A percentile compares a stretch with the other conserved stretches of the same genome.
phyloP scores from a whole-genome alignment of 2,329 filamentous ascomycete genomes.

The Triangularia setosa region DNA sequence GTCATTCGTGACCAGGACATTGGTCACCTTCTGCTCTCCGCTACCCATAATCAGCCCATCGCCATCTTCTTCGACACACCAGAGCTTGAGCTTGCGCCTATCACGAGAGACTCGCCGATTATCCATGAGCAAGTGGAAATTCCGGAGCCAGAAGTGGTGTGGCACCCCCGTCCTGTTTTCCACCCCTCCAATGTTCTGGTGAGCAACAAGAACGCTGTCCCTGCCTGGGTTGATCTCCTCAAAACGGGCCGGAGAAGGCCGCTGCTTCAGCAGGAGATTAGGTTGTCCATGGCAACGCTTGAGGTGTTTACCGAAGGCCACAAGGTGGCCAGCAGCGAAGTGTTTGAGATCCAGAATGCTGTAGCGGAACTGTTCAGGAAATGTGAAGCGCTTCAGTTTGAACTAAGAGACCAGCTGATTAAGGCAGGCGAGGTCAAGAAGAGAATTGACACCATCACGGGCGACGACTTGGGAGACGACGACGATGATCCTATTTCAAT shows the following conservation, averaged over 20 bases:
- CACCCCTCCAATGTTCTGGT: conserved; percentile 56
- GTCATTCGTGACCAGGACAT: conserved; percentile 58
- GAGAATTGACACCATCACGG: conserved; percentile 63
- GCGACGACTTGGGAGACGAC: conserved; percentile 51
- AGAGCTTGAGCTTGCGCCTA: conserved; percentile 45
- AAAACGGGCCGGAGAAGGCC: conserved; percentile 42
- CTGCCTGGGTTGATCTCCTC: conserved; percentile 37
- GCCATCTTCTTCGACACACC: conserved; percentile 58
- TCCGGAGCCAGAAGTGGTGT: conserved; percentile 49
- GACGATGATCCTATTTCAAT: conserved; percentile 47
- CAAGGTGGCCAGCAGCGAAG: conserved; percentile 66
- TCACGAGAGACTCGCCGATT: conserved; percentile 34
- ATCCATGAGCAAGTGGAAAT: conserved; percentile 35
- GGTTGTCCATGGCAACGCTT: conserved; percentile 66
- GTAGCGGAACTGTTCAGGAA: conserved; percentile 70
- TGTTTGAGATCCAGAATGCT: conserved; percentile 62
- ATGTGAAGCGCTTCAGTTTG: conserved; percentile 63
- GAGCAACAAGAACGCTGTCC: conserved; percentile 53
- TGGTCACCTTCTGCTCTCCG: conserved; percentile 59
- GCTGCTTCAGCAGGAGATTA: conserved; percentile 62
- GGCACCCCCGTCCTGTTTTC: conserved; percentile 63
- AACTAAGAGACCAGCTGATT: conserved; percentile 63
- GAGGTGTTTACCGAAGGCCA: conserved; percentile 70
- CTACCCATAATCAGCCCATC: conserved; percentile 55
- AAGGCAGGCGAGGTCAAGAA: conserved; percentile 62